Base-by-base conservation (phyloP, 1,284 basidiomycete genomes). In the Clitocybe nebularis region DNA sequence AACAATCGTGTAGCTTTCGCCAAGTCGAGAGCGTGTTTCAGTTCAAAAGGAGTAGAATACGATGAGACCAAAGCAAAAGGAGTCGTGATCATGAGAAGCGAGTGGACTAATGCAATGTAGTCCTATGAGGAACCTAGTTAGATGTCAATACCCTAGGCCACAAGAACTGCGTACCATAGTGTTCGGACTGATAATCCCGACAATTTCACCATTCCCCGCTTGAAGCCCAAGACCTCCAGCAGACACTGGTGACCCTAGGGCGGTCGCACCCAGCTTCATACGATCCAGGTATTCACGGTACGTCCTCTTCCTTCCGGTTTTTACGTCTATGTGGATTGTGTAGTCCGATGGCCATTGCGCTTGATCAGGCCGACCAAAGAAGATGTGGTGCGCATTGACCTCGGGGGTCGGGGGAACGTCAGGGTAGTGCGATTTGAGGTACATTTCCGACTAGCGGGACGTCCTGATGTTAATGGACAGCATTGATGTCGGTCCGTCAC, bases 121-220 rank as follows among this genome's bases (percentile, higher is more conserved):
- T 87, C 82, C 85, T 89, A 42, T 13, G 11, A 41, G 34, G 3
- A 14, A n/a, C 16, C 19, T 39, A 37, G 32, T 35, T 13, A 41
- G 14, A 40, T 36, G 20, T 4, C n/a, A 21, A 39, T 17, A 33
- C 17, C 39, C 17, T 19, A 28, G 29, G 38, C 10, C 24, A 28
- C 14, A 9, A 35, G 5, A 65, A 32, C 13, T 8, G 11, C 70
- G 48, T 60, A 87, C 86, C 58, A 81, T 58, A 30, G 73, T 79
- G 55, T 88, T 89, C 39, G 79, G 73, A 58, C 77, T 77, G 53
- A 86, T 72, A 9, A 89, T 73, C 2, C 81, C 86, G 20, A 86
- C 64, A 20, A 85, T 74, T 46, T 83, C 81, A 1, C 66, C 67
- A 2, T 68, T 62, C 14, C 64, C 64, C 0, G 56, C 56, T 9